These are phyloP conservation scores for Cyclotella baltica DNA, from an alignment of 108 stramenopile species.

Conservation along the genomic window DNA sequence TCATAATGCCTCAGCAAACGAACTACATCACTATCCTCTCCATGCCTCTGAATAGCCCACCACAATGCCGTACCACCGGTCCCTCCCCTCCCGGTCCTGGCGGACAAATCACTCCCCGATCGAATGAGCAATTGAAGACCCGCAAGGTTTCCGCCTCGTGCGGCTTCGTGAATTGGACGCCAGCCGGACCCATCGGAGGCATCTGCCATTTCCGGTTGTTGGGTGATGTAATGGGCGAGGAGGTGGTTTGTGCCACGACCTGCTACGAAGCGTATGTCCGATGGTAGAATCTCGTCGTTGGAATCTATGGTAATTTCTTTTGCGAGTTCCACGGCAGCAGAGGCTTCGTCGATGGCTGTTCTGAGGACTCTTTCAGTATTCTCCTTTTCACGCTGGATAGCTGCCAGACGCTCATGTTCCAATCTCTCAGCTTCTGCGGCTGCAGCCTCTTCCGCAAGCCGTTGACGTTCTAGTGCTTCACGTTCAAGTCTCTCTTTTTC, in stretches of 20 bases:
- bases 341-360: slow-evolving; percentile 5
- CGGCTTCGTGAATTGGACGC: slow-evolving; percentile 60
- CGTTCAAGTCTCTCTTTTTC: too few relatives aligned
- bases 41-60: slow-evolving; percentile 53
- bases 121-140: slow-evolving; percentile 46
- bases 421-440: slow-evolving; percentile 6
- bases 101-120: slow-evolving; percentile 31
- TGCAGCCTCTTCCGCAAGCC: slow-evolving; percentile 29
- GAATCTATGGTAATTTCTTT: slow-evolving; percentile 3
- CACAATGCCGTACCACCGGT: slow-evolving; percentile 47
- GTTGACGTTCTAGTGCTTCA: too few relatives aligned
- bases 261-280: slow-evolving; percentile 40
- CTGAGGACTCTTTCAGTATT: background rate
- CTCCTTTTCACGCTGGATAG: background rate
- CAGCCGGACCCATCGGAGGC: slow-evolving; percentile 50
- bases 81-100: slow-evolving; percentile 35
- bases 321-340: slow-evolving; percentile 21
- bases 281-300: slow-evolving; percentile 11
- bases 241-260: slow-evolving; percentile 30
- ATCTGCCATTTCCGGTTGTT: slow-evolving; percentile 27
- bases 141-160: slow-evolving; percentile 45
- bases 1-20: slow-evolving; percentile 36
- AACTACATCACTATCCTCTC: slow-evolving; percentile 36
- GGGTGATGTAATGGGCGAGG: slow-evolving; percentile 34
- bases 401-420: slow-evolving; percentile 28